Base-by-base conservation (phyloP, 1,139 yeast genomes). In the Meyerozyma athensensis region DNA sequence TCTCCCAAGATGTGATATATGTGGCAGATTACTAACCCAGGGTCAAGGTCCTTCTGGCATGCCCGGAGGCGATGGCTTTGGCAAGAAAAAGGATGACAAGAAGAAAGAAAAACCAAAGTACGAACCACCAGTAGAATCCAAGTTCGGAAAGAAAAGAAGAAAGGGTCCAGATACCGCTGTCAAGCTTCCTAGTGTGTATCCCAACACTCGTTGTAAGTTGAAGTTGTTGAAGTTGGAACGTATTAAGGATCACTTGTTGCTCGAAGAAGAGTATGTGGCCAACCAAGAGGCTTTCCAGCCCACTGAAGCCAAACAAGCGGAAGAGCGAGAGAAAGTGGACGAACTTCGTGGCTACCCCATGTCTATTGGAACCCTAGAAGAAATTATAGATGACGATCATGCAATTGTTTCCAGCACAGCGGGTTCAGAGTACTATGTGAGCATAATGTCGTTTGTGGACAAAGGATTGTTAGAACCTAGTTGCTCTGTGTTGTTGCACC, bases 61-160 rank as follows among this genome's bases (percentile, higher is more conserved):
- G 73, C 79, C 82, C 43, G 80, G 81, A 44, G 76, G 74, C 53
- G 74, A 72, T 47, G 58, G 58, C 47, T 50, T 57, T 52, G 81
- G 79, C 54, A 81, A 80, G 60, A 81, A 80, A 68, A 82, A 81
- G 62, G 82, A 80, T 52, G 84, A 81, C 61, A 80, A 80, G 61
- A 83, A 86, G 76, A 79, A 81, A 48, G 86, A 83, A 46, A 84
- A 83, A 61, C 97, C 97, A 52, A 89, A 87, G 67, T 92, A 90
- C 61, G 99, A 94, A 63, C 98, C 98, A 28, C 98, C 98, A 16
- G 97, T 92, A 44, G 95, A 92, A 61, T 83, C 96, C 13, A 81
- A 90, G 50, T 84, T 86, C 53, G 96, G 96, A 43, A 86, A 83
- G 66, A 86, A 84, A 72, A 84, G 83, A 69, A 80, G 94, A 72